Evolutionary conservation across 192 early-diverging fungal species (phyloP).

Genomic region (Mortierella claussenii): DNA sequence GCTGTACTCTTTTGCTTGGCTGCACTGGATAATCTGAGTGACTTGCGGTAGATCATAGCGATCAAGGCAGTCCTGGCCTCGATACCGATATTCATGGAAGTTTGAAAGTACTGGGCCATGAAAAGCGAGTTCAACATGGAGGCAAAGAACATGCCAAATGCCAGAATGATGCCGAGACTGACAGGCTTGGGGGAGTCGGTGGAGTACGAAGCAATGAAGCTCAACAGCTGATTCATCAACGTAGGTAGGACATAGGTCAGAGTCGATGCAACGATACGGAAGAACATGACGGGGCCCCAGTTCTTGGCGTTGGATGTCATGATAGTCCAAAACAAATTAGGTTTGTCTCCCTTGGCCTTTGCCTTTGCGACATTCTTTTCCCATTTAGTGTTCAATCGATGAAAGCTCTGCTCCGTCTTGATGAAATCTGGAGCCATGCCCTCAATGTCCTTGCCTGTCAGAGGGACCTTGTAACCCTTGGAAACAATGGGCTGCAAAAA

Average conservation of each 20-base stretch:
- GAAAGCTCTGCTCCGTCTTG: slow-evolving; percentile 19
- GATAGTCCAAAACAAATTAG: slow-evolving; percentile 28
- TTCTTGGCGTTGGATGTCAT: slow-evolving; percentile 12
- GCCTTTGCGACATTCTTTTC: slow-evolving; percentile 14
- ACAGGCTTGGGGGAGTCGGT: slow-evolving; percentile 28
- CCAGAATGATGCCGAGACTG: slow-evolving; percentile 36
- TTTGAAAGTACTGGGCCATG: slow-evolving; percentile 35
- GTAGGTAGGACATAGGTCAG: slow-evolving; percentile 29
- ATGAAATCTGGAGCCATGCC: slow-evolving; percentile 31
- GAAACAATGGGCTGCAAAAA: slow-evolving; percentile 47
- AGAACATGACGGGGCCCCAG: slow-evolving; percentile 38
- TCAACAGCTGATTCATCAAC: slow-evolving; percentile 37
- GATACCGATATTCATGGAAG: slow-evolving; percentile 41
- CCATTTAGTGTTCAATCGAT: slow-evolving; percentile 18
- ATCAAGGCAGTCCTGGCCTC: slow-evolving; percentile 51
- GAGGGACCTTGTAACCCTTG: slow-evolving; percentile 35
- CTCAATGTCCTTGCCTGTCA: slow-evolving; percentile 31
- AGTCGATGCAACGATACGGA: slow-evolving; percentile 29
- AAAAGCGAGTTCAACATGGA: slow-evolving; percentile 29
- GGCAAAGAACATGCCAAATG: slow-evolving; percentile 55
- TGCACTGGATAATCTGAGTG: slow-evolving; percentile 37
- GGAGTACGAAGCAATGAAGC: slow-evolving; percentile 35
- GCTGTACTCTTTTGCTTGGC: slow-evolving; percentile 42
- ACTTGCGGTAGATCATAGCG: slow-evolving; percentile 54
- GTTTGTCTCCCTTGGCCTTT: slow-evolving; percentile 18